Evolutionary conservation across 305 asterid genomes (phyloP).

Genomic region (Plantago rigida): DNA sequence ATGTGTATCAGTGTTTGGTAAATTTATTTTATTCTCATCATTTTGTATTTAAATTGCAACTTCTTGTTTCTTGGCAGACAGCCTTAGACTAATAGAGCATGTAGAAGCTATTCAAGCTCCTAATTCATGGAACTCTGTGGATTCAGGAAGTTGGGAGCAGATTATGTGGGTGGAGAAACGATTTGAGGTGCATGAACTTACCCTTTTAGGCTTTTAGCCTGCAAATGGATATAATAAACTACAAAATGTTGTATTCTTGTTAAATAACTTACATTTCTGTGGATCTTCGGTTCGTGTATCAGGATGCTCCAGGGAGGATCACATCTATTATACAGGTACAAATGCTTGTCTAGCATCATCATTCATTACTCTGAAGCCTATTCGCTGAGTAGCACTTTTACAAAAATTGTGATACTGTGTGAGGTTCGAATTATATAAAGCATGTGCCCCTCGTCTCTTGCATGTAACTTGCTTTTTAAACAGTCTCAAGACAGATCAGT

Average conservation of each 20-base stretch:
- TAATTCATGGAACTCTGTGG: constrained; percentile 48
- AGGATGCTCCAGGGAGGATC: constrained; percentile 69
- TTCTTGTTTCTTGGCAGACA: constrained; percentile 38
- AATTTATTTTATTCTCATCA: not conserved
- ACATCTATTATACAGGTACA: constrained; percentile 61
- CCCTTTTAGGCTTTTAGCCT: not conserved
- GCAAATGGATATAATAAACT: not conserved
- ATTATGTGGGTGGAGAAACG: constrained; percentile 65
- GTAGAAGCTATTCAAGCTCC: constrained; percentile 72
- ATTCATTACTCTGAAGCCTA: no score
- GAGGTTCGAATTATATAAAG: no score
- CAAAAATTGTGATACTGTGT: no score
- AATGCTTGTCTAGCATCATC: no score
- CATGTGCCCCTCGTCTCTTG: not conserved
- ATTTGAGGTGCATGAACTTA: constrained; percentile 46
- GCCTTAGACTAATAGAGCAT: constrained; percentile 74
- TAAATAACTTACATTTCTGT: constrained; percentile 15
- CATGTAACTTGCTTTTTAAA: not conserved
- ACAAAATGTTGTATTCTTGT: constrained; percentile 6
- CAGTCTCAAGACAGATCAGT: not conserved
- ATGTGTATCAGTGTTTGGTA: no score
- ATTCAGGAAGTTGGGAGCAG: constrained; percentile 54
- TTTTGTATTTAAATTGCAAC: constrained; percentile 5
- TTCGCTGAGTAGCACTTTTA: no score
- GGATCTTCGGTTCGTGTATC: constrained; percentile 26